phyloP scores from a whole-genome alignment of 768 basidiomycete species.

The Kwoniella dendrophila region DNA sequence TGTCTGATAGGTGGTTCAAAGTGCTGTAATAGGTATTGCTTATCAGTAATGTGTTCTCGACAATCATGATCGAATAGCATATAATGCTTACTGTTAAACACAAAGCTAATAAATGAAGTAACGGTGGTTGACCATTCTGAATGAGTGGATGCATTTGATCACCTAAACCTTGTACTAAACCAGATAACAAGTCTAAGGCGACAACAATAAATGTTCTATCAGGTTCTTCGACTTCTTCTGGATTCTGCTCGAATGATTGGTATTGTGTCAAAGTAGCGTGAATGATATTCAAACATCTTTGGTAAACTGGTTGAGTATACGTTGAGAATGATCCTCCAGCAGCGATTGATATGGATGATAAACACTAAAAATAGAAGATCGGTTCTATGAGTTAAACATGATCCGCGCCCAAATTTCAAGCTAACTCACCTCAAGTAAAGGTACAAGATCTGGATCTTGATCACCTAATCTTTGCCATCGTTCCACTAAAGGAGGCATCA shows the following conservation, averaged over 20 bases:
- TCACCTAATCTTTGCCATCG: constrained; percentile 90
- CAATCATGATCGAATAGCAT: not conserved
- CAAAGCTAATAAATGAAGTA: constrained; percentile 77
- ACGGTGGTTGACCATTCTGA: constrained; percentile 68
- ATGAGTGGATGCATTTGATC: constrained; percentile 75
- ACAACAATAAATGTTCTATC: constrained; percentile 98
- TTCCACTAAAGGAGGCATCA: constrained; percentile 91
- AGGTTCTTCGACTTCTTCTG: constrained; percentile 82
- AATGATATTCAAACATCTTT: constrained; percentile 84
- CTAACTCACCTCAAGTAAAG: constrained; percentile 84
- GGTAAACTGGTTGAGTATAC: constrained; percentile 87
- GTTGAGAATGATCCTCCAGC: constrained; percentile 85
- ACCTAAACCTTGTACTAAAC: constrained; percentile 90
- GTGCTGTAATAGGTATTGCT: constrained; percentile 59
- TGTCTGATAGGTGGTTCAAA: constrained; percentile 94
- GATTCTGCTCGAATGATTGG: constrained; percentile 82
- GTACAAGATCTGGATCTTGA: constrained; percentile 88
- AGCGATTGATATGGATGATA: constrained; percentile 95
- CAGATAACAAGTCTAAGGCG: constrained; percentile 92
- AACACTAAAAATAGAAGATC: constrained; percentile 64
- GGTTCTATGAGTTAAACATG: constrained; percentile 19
- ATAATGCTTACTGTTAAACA: constrained; percentile 69
- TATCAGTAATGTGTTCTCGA: not conserved
- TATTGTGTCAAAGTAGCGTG: constrained; percentile 80
- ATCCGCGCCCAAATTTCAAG: no score